A percentile compares a stretch with the other conserved stretches of the same genome.
phyloP scores from a whole-genome alignment of 2,329 filamentous ascomycete species.

The Fusarium napiforme region DNA sequence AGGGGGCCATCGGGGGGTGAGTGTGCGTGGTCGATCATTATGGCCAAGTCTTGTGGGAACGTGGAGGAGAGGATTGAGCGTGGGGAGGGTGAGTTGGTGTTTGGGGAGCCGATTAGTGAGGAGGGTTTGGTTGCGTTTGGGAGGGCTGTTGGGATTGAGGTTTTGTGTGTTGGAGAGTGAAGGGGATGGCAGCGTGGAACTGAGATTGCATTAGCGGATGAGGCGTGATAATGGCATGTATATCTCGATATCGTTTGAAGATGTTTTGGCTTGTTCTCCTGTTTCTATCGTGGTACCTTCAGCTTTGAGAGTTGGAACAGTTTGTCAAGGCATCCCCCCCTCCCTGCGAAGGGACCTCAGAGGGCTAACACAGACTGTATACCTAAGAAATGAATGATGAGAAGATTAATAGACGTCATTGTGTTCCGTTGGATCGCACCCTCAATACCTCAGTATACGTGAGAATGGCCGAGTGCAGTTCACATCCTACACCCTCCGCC shows the following conservation, averaged over 20 bases:
- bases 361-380: background rate
- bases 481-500: accelerated
- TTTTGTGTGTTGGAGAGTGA: background rate
- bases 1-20: background rate
- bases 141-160: background rate
- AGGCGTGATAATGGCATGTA: accelerated
- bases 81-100: background rate
- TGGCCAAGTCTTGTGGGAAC: background rate
- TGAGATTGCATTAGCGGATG: too few relatives aligned
- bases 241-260: accelerated
- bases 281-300: background rate
- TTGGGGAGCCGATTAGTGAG: background rate
- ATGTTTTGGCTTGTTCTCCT: accelerated
- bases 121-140: background rate
- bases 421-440: accelerated
- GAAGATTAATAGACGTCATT: accelerated
- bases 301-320: background rate
- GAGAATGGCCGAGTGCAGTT: background rate
- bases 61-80: background rate
- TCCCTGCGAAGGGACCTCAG: background rate
- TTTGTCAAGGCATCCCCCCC: background rate
- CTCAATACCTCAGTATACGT: background rate
- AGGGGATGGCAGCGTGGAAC: background rate
- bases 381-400: too few relatives aligned
- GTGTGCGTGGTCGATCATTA: background rate